Base-by-base conservation (phyloP, 805 yeast genomes). In the Suhomyces emberorum region DNA sequence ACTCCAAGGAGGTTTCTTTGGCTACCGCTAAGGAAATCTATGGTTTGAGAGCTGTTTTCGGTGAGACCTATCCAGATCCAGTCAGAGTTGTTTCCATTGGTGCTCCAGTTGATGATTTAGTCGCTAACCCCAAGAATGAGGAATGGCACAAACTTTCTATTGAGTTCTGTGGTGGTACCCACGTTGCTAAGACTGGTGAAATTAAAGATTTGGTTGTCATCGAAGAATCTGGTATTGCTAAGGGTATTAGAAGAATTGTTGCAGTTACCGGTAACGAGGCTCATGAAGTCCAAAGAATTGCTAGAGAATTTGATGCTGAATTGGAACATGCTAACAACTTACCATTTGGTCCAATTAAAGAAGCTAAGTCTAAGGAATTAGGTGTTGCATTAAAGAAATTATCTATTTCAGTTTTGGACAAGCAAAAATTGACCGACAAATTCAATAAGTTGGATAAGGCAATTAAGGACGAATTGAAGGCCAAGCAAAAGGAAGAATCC, bases 101-200 rank as follows among this genome's bases (percentile, higher is more conserved):
- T 56, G 83, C 77, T 27, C 81, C 96, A 31, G 88, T 93, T 29
- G 88, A 85, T 17, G 93, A 84, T 10, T 70, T 93, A 49, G 60
- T 91, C 47, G 70, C 72, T 5, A 71, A 80, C 51, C 96, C 97
- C 49, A 51, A 68, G 19, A 84, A 77, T 55, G 67, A 69, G 34
- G 77, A 86, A 54, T 93, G 98, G 98, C 65, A 61, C 52, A 67
- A 76, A 28, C 71, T 76, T 55, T 87, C 96, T 1, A 74, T 93
- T 48, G 99, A 93, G 69, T 93, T 93, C 74, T 93, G 99, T 69
- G 99, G 99, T 68, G 99, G 99, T 67, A 93, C 98, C 9, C 99
- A 93, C 56, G 96, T 93, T 48, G 74, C 77, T 33, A 83, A 84
- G 64, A 91, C 98, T 14, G 84, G 91, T 43, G 98, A 91, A 42